Base-by-base conservation (phyloP, 495 filamentous ascomycete genomes). In the Pyrenula aspistea region DNA sequence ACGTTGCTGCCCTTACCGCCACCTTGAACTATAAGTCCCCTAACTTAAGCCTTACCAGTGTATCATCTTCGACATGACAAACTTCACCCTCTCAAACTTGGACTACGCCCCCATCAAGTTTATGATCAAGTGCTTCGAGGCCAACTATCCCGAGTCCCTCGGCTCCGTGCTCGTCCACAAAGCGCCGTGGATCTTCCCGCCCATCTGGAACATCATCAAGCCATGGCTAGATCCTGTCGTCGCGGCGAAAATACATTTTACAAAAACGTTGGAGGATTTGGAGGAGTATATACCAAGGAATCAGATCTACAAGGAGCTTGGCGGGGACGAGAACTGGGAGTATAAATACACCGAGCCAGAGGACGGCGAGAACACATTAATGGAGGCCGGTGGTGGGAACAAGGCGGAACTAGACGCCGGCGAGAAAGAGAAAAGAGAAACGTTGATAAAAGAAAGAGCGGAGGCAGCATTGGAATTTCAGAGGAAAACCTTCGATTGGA, bases 61-160 rank as follows among this genome's bases (percentile, higher is more conserved):
- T 31, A 86, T 98, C 52, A 71, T 97, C 24, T 98, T 98, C 67
- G 92, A 98, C 68, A 93, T 98, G 88, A 93, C 87, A 11, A 80
- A 83, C 56, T 98, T 98, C 69, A 84, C 84, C 51, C 73, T 97
- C 70, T 83, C 91, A 1, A 98, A 98, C 68, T 96, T 98, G 93
- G 93, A 98, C 66, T 97, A 97, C 66, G 81, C 88, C 0, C 93
- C 93, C 0, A 89, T 98, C 22, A 97, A 92, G 64, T 97, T 96
- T 75, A 95, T 98, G 82, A 96, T 97, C 74, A 95, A 95, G 73
- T 95, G 90, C 71, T 98, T 98, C 67, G 94, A 97, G 73, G 94
- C 93, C 53, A 97, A 98, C 70, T 98, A 97, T 66, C 93, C 94
- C 23, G 94, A 97, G 67, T 88, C 80, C 54, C 76, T 98, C 0